These are phyloP conservation scores for Actinomortierella wolfii DNA, from an alignment of 371 early-diverging fungal species.

Conservation along the genomic window DNA sequence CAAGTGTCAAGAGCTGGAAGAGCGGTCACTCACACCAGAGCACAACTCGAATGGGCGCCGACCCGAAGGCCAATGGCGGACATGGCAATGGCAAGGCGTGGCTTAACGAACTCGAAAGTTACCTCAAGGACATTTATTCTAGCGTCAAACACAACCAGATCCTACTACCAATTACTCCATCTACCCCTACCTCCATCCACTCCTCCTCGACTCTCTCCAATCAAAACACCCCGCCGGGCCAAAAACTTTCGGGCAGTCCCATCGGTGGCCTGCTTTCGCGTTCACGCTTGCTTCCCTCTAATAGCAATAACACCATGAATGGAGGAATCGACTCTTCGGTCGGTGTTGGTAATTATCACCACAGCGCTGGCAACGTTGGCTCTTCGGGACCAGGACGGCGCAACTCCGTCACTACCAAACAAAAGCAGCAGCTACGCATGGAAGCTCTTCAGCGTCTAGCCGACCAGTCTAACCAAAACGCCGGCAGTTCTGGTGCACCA, in stretches of 20 bases:
- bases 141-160: conserved; percentile 80
- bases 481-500: no score
- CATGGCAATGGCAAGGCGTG: conserved; percentile 41
- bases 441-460: conserved; percentile 22
- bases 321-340: not conserved
- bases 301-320: no score
- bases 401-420: conserved; percentile 21
- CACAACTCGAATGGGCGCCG: conserved; percentile 26
- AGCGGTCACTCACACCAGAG: conserved; percentile 35
- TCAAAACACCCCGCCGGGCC: not conserved
- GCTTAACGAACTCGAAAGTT: conserved; percentile 38
- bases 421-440: conserved; percentile 20
- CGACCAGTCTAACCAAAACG: no score
- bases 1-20: conserved; percentile 39
- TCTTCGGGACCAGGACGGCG: conserved; percentile 13
- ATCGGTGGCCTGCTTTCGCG: no score
- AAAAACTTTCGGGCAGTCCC: not conserved
- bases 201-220: conserved; percentile 3
- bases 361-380: conserved; percentile 1
- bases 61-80: conserved; percentile 45
- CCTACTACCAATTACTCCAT: conserved; percentile 57
- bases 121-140: conserved; percentile 69
- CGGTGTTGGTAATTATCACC: not conserved
- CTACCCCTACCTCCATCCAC: not conserved
- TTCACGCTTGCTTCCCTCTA: no score